phyloP scores from a whole-genome alignment of 2,329 filamentous ascomycete species.

The Clonostachys rosea region DNA sequence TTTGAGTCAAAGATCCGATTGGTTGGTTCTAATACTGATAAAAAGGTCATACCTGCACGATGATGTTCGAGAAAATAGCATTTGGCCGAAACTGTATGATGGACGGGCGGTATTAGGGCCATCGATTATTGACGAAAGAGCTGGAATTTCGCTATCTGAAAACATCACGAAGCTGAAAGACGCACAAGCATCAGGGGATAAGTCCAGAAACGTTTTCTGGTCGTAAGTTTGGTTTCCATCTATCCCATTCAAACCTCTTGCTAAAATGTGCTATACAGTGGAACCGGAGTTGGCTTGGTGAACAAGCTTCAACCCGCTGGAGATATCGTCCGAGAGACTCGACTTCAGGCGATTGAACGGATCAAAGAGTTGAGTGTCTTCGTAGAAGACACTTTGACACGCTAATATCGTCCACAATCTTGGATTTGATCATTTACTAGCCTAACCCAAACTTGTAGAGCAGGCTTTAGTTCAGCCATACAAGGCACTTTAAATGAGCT shows the following conservation, averaged over 20 bases:
- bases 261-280: slow-evolving; percentile 13
- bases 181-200: slow-evolving; percentile 26
- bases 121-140: slow-evolving; percentile 31
- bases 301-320: slow-evolving; percentile 30
- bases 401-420: no score
- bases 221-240: slow-evolving; percentile 18
- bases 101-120: slow-evolving; percentile 33
- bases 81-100: slow-evolving; percentile 38
- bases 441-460: no score
- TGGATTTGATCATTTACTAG: no score
- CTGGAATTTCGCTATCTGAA: slow-evolving; percentile 33
- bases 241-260: not conserved
- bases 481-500: no score
- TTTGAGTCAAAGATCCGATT: not conserved
- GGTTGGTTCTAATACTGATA: not conserved
- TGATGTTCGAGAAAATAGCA: slow-evolving; percentile 23
- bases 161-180: slow-evolving; percentile 30
- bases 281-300: slow-evolving; percentile 39
- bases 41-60: slow-evolving; percentile 33
- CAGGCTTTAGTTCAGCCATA: no score
- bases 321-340: slow-evolving; percentile 35
- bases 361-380: slow-evolving; percentile 10
- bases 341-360: slow-evolving; percentile 25
- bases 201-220: slow-evolving; percentile 24
- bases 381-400: no score